Percentiles rank a stretch among this genome's conserved stretches.
Evolutionary conservation across 1,284 basidiomycete species (phyloP).

Genomic region (Rhizoctonia solani): DNA sequence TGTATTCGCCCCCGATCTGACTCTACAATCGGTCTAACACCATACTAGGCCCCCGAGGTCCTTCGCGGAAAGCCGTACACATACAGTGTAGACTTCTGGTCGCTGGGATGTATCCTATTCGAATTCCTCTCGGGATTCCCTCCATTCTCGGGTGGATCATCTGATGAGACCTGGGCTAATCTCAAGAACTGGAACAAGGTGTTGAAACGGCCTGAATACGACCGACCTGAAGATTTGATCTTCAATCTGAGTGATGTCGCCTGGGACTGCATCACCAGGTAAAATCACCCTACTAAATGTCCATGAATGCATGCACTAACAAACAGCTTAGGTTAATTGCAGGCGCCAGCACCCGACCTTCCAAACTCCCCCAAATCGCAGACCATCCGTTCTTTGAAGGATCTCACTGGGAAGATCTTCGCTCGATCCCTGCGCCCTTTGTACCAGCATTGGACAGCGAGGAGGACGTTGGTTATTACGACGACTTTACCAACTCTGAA

Average conservation of each 20-base stretch:
- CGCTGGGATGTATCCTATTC: conserved; percentile 96
- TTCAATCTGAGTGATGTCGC: conserved; percentile 95
- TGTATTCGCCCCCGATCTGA: conserved; percentile 21
- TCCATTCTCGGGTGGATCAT: conserved; percentile 93
- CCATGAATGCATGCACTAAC: background rate
- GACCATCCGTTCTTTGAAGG: conserved; percentile 84
- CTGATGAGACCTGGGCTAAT: conserved; percentile 99
- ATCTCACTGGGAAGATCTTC: conserved; percentile 77
- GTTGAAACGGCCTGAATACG: conserved; percentile 89
- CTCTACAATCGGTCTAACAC: background rate
- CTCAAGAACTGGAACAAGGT: conserved; percentile 97
- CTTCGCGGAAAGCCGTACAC: conserved; percentile 93
- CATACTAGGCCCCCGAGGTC: conserved; percentile 63
- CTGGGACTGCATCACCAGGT: conserved; percentile 95
- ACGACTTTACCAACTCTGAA: conserved; percentile 89
- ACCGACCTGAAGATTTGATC: conserved; percentile 93
- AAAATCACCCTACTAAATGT: conserved; percentile 38
- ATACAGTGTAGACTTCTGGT: conserved; percentile 98
- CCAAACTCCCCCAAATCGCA: conserved; percentile 73
- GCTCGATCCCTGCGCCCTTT: conserved; percentile 85
- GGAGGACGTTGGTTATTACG: conserved; percentile 97
- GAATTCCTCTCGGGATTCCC: conserved; percentile 98
- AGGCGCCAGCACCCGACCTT: conserved; percentile 79
- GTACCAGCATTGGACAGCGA: conserved; percentile 95
- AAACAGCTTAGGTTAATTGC: conserved; percentile 59